Percentiles rank a stretch among this genome's conserved stretches.
Evolutionary conservation across 2,329 filamentous ascomycete genomes (phyloP).

Genomic region (Lasiodiplodia sp.): DNA sequence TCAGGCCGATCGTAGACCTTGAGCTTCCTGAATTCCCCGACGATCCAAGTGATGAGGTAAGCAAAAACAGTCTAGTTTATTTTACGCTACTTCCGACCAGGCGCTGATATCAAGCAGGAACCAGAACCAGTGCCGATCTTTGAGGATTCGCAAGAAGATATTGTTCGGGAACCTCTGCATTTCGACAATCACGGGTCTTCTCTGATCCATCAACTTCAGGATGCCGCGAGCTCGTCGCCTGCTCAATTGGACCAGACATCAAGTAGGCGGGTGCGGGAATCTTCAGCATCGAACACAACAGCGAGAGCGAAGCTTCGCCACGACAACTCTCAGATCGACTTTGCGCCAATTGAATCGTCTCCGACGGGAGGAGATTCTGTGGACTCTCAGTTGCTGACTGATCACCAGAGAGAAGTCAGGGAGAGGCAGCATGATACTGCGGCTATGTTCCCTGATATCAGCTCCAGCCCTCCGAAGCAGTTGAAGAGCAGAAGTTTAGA

Average conservation of each 20-base stretch:
- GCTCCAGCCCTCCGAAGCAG: constrained; percentile 36
- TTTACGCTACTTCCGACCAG: constrained; percentile 40
- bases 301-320: constrained; percentile 69
- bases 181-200: background rate
- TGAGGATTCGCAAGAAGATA: constrained; percentile 35
- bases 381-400: constrained; percentile 79
- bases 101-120: constrained; percentile 47
- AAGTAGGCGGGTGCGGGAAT: background rate
- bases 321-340: constrained; percentile 82
- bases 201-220: background rate
- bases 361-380: constrained; percentile 52
- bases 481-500: background rate
- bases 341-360: constrained; percentile 72
- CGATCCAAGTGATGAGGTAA: constrained; percentile 46
- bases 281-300: constrained; percentile 35
- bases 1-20: constrained; percentile 64
- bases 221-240: background rate
- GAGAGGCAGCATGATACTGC: constrained; percentile 72
- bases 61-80: background rate
- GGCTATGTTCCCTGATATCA: constrained; percentile 71
- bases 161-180: constrained; percentile 41
- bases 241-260: background rate
- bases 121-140: background rate
- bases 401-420: constrained; percentile 78
- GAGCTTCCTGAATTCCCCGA: constrained; percentile 57